A percentile compares a stretch with the other conserved stretches of the same genome.
These are phyloP conservation scores for Candida anglica DNA, from an alignment of 805 yeast species.

Conservation along the genomic window DNA sequence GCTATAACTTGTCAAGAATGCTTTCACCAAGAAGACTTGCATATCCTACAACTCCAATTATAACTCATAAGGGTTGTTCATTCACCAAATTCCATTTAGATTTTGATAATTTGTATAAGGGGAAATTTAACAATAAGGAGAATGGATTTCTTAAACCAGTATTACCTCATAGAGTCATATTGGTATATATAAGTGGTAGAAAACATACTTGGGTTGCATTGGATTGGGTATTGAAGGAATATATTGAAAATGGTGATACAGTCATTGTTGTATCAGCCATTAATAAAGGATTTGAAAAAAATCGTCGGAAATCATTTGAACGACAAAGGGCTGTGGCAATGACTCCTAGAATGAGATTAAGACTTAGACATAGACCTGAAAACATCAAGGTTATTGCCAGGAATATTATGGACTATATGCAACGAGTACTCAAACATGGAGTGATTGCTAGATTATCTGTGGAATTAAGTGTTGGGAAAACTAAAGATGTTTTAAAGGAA, in stretches of 20 bases:
- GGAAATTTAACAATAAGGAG: slow-evolving; percentile 23
- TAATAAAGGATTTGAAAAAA: slow-evolving; percentile 11
- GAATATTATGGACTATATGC: slow-evolving; percentile 50
- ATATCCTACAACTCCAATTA: slow-evolving; percentile 39
- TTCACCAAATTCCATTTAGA: slow-evolving; percentile 43
- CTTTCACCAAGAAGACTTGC: slow-evolving; percentile 9
- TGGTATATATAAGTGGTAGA: slow-evolving; percentile 68
- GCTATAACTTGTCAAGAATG: slow-evolving; percentile 9
- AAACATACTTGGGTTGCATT: slow-evolving; percentile 79
- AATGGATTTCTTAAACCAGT: slow-evolving; percentile 24
- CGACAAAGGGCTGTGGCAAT: slow-evolving; percentile 15
- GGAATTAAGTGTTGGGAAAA: slow-evolving; percentile 57
- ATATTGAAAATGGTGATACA: slow-evolving; percentile 63
- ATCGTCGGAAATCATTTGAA: slow-evolving; percentile 7
- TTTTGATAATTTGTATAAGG: slow-evolving; percentile 44
- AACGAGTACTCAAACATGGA: slow-evolving; percentile 43
- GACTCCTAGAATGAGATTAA: slow-evolving; percentile 27
- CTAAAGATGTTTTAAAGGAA: slow-evolving; percentile 54
- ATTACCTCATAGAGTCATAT: slow-evolving; percentile 49
- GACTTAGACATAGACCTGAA: slow-evolving; percentile 43
- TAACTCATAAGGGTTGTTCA: slow-evolving; percentile 40
- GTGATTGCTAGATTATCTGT: slow-evolving; percentile 49
- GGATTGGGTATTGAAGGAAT: slow-evolving; percentile 59
- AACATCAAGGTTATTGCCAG: slow-evolving; percentile 41
- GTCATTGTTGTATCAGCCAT: slow-evolving; percentile 59